Evolutionary conservation across 768 basidiomycete genomes (phyloP).

Genomic region (Hygrophorus russula): DNA sequence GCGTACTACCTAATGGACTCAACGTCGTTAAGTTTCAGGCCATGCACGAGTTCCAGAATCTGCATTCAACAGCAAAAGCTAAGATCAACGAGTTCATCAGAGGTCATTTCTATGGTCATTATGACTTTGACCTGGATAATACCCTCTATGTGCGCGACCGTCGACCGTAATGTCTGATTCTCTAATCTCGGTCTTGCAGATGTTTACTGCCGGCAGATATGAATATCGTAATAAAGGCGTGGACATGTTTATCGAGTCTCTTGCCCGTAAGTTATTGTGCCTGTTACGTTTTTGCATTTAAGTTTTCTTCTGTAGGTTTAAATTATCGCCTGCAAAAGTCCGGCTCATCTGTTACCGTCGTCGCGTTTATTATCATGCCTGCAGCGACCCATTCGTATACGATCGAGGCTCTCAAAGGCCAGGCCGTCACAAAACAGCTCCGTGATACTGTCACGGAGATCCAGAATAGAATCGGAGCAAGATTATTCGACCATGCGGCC

Average conservation of each 20-base stretch:
- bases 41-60: conserved; percentile 98
- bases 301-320: conserved; percentile 21
- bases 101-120: conserved; percentile 97
- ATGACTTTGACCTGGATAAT: conserved; percentile 92
- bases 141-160: conserved; percentile 59
- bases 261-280: conserved; percentile 57
- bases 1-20: conserved; percentile 92
- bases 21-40: conserved; percentile 99
- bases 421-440: conserved; percentile 95
- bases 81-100: conserved; percentile 98
- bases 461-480: conserved; percentile 82
- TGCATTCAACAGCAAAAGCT: conserved; percentile 86
- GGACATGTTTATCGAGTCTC: conserved; percentile 97
- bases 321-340: conserved; percentile 43
- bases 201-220: conserved; percentile 99
- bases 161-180: conserved; percentile 1
- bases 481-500: conserved; percentile 90
- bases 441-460: conserved; percentile 94
- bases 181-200: conserved; percentile 29
- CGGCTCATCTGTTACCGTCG: conserved; percentile 72
- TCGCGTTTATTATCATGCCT: conserved; percentile 99
- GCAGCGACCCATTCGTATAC: conserved; percentile 95
- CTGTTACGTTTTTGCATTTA: conserved; percentile 1
- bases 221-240: conserved; percentile 99
- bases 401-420: conserved; percentile 90